Conservation (phyloP, 257 asterid genomes). For the Galeopsis tetrahit region DNA sequence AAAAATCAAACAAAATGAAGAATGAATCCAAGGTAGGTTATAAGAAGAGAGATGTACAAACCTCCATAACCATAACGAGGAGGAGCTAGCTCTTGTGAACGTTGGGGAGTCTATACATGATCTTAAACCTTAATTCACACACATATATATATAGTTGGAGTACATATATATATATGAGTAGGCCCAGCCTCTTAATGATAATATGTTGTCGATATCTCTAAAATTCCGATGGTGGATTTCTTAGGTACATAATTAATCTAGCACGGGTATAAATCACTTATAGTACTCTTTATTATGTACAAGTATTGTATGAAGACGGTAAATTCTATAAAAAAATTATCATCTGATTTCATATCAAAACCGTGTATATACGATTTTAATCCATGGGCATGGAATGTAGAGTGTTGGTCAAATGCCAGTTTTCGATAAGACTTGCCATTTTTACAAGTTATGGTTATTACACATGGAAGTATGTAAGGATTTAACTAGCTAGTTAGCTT, state of each 20-base stretch:
- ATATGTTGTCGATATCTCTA: slow-evolving; percentile 30
- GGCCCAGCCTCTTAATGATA: slow-evolving; percentile 29
- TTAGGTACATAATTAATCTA: too few species aligned
- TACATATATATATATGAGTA: neutral
- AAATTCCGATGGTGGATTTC: too few species aligned
- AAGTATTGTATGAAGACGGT: too few species aligned
- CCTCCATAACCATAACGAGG: slow-evolving; percentile 36
- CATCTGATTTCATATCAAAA: too few species aligned
- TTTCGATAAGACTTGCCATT: slow-evolving; percentile 8
- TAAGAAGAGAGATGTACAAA: neutral
- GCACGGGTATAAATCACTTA: too few species aligned
- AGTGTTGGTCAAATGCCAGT: slow-evolving; percentile 24
- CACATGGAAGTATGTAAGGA: neutral
- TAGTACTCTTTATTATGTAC: too few species aligned
- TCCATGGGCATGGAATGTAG: neutral
- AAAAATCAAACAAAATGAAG: neutral
- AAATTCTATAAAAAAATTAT: too few species aligned
- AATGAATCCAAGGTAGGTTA: too few species aligned
- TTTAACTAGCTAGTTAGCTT: neutral
- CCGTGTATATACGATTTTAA: neutral
- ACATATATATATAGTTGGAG: neutral
- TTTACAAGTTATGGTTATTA: neutral
- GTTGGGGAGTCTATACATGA: neutral
- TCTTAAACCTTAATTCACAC: neutral
- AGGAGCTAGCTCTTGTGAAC: neutral